Conservation (phyloP, 495 filamentous ascomycete species). For the Penicillium flavigenum region DNA sequence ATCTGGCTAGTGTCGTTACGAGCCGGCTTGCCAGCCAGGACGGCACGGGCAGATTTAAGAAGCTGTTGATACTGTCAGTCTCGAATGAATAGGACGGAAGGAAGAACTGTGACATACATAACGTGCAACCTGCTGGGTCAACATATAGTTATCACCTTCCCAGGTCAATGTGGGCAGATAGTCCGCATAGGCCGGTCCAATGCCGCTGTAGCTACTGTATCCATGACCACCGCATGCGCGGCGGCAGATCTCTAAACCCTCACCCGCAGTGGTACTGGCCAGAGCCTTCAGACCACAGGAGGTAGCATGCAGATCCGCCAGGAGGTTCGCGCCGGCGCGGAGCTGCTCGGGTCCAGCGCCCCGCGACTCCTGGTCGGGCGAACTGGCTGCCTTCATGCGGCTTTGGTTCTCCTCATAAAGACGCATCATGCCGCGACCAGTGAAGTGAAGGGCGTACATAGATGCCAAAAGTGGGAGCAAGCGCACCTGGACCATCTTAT, state of each 20-base stretch:
- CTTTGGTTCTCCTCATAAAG: constrained; percentile 66
- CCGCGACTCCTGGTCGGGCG: constrained; percentile 43
- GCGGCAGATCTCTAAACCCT: constrained; percentile 68
- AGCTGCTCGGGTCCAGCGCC: constrained; percentile 67
- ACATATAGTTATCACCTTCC: constrained; percentile 74
- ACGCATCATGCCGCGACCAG: constrained; percentile 65
- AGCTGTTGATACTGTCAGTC: constrained; percentile 34
- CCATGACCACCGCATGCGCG: constrained; percentile 75
- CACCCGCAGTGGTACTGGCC: constrained; percentile 63
- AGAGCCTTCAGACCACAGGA: constrained; percentile 73
- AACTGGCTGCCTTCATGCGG: constrained; percentile 51
- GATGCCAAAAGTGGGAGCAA: constrained; percentile 66
- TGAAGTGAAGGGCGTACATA: constrained; percentile 75
- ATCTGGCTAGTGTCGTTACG: constrained; percentile 59
- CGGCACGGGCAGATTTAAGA: constrained; percentile 62
- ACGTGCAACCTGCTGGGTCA: constrained; percentile 74
- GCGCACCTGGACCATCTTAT: constrained; percentile 74
- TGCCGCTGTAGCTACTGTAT: constrained; percentile 67
- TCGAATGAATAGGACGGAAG: not conserved
- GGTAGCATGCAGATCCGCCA: constrained; percentile 72
- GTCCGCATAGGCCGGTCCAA: constrained; percentile 65
- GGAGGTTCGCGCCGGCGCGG: constrained; percentile 59
- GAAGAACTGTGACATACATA: constrained; percentile 46
- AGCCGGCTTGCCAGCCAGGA: constrained; percentile 54
- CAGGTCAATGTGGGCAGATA: constrained; percentile 67